These are phyloP conservation scores for Claviceps sp. DNA, from an alignment of 2,329 filamentous ascomycete genomes.

Conservation along the genomic window DNA sequence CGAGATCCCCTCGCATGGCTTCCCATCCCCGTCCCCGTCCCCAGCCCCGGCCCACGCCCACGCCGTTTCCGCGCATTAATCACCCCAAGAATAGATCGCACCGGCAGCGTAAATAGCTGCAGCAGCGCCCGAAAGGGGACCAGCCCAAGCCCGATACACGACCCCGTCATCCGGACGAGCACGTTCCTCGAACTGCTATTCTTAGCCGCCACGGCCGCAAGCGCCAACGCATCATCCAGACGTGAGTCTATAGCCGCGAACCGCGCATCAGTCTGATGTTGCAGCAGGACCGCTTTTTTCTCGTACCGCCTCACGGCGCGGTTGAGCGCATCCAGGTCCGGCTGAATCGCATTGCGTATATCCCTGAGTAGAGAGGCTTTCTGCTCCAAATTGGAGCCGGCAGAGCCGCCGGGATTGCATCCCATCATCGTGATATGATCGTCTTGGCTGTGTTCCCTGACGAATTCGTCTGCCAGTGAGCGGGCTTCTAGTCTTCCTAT, in stretches of 20 bases:
- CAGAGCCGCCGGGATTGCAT: slow-evolving; percentile 10
- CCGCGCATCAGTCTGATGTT: slow-evolving; percentile 62
- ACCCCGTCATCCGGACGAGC: slow-evolving; percentile 25
- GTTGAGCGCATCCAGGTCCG: slow-evolving; percentile 78
- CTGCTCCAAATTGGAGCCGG: slow-evolving; percentile 21
- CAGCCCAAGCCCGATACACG: slow-evolving; percentile 19
- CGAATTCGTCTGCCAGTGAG: slow-evolving; percentile 14
- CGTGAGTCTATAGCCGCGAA: slow-evolving; percentile 59
- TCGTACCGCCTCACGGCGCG: slow-evolving; percentile 84
- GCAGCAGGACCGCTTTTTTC: slow-evolving; percentile 66
- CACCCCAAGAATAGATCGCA: slow-evolving; percentile 23
- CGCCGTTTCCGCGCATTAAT: slow-evolving; percentile 18
- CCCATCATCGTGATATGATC: slow-evolving; percentile 9
- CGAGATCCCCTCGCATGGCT: too few species aligned
- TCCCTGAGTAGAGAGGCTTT: slow-evolving; percentile 37
- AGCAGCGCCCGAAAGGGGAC: slow-evolving; percentile 29
- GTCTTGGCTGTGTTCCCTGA: slow-evolving; percentile 15
- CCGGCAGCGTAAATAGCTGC: slow-evolving; percentile 28
- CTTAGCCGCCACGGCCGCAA: slow-evolving; percentile 64
- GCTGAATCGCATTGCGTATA: slow-evolving; percentile 53
- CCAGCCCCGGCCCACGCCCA: too few species aligned
- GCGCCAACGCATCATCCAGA: slow-evolving; percentile 61
- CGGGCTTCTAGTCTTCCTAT: slow-evolving; percentile 57
- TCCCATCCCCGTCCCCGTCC: too few species aligned
- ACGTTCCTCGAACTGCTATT: slow-evolving; percentile 26